Evolutionary conservation across 306 rosid species (phyloP).

Genomic region (Cucurbita pepo): DNA sequence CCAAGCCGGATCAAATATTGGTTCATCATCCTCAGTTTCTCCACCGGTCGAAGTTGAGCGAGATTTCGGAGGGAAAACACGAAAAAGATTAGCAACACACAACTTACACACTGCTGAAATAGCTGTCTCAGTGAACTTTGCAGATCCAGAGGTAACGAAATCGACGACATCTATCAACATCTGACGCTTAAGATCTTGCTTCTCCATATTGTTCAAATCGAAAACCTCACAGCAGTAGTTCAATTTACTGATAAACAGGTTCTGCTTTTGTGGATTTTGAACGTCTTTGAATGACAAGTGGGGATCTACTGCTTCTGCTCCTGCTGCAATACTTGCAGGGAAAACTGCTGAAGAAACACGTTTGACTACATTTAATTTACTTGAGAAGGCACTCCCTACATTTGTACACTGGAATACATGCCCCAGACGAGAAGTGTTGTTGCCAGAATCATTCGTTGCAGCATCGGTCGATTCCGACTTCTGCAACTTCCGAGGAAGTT

Average conservation of each 20-base stretch:
- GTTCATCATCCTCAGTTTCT: conserved; percentile 88
- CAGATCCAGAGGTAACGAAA: conserved; percentile 79
- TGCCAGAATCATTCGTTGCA: conserved; percentile 50
- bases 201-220: conserved; percentile 52
- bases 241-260: conserved; percentile 69
- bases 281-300: conserved; percentile 83
- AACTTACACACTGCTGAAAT: conserved; percentile 77
- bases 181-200: conserved; percentile 82
- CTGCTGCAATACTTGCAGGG: conserved; percentile 68
- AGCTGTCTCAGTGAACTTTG: conserved; percentile 75
- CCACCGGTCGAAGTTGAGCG: conserved; percentile 51
- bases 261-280: conserved; percentile 79
- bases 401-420: conserved; percentile 89
- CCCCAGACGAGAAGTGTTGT: conserved; percentile 40
- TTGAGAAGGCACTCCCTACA: conserved; percentile 81
- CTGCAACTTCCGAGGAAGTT: conserved; percentile 67
- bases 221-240: conserved; percentile 66
- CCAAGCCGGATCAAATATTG: conserved; percentile 96
- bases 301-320: conserved; percentile 80
- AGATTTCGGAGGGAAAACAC: conserved; percentile 86
- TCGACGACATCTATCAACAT: conserved; percentile 70
- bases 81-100: conserved; percentile 72
- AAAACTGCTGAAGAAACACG: conserved; percentile 94
- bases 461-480: conserved; percentile 59
- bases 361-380: conserved; percentile 89